These are phyloP conservation scores for Viola pubescens DNA, from an alignment of 441 rosid genomes.

Conservation along the genomic window DNA sequence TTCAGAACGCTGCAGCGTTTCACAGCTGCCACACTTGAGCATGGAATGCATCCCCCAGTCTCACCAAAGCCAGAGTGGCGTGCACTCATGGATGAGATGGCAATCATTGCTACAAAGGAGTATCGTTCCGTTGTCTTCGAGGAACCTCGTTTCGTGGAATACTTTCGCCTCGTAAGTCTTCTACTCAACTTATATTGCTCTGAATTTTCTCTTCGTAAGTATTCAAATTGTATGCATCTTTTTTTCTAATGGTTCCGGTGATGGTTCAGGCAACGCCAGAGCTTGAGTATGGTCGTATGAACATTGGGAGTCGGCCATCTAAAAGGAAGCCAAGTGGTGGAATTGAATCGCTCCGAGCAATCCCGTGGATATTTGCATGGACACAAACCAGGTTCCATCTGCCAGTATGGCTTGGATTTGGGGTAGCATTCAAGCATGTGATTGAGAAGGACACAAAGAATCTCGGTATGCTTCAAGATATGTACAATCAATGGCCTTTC, in stretches of 20 bases:
- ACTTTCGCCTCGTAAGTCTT: constrained; percentile 85
- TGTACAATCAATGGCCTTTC: constrained; percentile 88
- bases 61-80: constrained; percentile 97
- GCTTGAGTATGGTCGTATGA: constrained; percentile 91
- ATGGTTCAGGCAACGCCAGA: constrained; percentile 70
- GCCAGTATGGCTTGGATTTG: constrained; percentile 93
- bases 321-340: constrained; percentile 95
- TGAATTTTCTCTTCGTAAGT: neutral
- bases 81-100: constrained; percentile 74
- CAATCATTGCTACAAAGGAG: constrained; percentile 73
- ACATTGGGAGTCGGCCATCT: constrained; percentile 91
- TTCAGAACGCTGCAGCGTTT: constrained; percentile 92
- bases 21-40: constrained; percentile 95
- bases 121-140: constrained; percentile 78
- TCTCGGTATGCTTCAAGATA: constrained; percentile 65
- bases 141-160: constrained; percentile 90
- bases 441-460: constrained; percentile 53
- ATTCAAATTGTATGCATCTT: neutral
- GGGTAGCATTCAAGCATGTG: constrained; percentile 58
- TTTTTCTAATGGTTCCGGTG: constrained; percentile 5
- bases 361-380: constrained; percentile 98
- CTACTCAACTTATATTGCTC: neutral
- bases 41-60: constrained; percentile 80
- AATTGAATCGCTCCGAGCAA: constrained; percentile 77
- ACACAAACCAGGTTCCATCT: constrained; percentile 93